Evolutionary conservation across 345 rosid genomes (phyloP), one percentile per base, ranked within the genome.

Genomic region (Cardamine resedifolia): DNA sequence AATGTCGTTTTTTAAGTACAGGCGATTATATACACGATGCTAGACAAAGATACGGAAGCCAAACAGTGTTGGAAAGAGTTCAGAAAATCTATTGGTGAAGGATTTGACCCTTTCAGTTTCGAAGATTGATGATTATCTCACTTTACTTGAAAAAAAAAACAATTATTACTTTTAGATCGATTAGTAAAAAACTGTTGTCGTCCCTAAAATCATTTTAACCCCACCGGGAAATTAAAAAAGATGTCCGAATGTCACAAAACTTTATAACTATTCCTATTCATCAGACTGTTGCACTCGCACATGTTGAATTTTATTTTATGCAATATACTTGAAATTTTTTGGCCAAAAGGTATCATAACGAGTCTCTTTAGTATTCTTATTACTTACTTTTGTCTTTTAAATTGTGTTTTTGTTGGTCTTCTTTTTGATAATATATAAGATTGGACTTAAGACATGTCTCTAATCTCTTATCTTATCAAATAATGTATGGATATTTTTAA

Each of bases 41-140:
- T 78, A 38, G 77, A 78, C 66, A 78, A 33, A 53, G 81, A 78
- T 49, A 48, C 53, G 5, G 78, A 78, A 73, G 81, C 81, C 52
- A 78, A 72, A 58, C 69, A 66, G 59, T 78, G 53, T 56, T 78
- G 81, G 81, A 78, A 78, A 78, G 81, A 66, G 39, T 78, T 78
- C 56, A 73, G 81, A 62, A 78, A 78, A 39, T 72, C 81, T 30
- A 73, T 78, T 18, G 81, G 81, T 39, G 75, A 73, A 62, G 81
- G 81, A 27, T 59, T 78, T 72, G 74, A 78, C 41, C 81, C 81
- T 62, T 68, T 53, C 47, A 63, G 61, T 26, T 78, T 73, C 51
- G 62, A 53, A 39, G 80, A 50, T 6, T 77, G 45, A 61, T 77
- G 45, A 61, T 52, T 5, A 21, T 39, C 2, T 18, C n/a, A 21